phyloP scores from a whole-genome alignment of 805 yeast genomes.

The Suhomyces sp. region DNA sequence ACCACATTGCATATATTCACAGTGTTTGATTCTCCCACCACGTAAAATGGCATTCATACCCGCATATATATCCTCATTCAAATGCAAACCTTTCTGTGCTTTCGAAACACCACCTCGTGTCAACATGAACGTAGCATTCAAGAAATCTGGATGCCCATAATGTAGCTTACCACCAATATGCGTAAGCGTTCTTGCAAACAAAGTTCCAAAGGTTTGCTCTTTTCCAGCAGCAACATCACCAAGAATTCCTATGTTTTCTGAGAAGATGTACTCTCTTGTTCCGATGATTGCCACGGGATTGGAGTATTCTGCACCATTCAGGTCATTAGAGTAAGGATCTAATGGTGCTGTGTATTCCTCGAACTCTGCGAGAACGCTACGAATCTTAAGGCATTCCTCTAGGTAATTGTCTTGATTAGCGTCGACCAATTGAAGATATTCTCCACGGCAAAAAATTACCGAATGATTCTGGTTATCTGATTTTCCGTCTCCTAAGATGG shows the following conservation, averaged over 20 bases:
- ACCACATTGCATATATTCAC: conserved; percentile 83
- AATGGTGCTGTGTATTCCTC: conserved; percentile 47
- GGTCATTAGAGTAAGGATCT: conserved; percentile 11
- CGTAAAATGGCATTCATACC: conserved; percentile 78
- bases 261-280: conserved; percentile 79
- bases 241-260: conserved; percentile 76
- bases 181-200: conserved; percentile 79
- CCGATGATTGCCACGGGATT: conserved; percentile 81
- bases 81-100: conserved; percentile 78
- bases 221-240: conserved; percentile 90
- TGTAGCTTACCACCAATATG: conserved; percentile 81
- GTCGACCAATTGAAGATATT: conserved; percentile 75
- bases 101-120: conserved; percentile 87
- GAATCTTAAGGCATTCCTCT: conserved; percentile 77
- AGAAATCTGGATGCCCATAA: conserved; percentile 85
- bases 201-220: conserved; percentile 84
- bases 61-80: conserved; percentile 84
- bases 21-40: conserved; percentile 82
- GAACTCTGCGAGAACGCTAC: conserved; percentile 73
- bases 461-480: conserved; percentile 83
- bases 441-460: conserved; percentile 73
- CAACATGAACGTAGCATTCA: conserved; percentile 73
- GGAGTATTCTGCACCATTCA: conserved; percentile 18
- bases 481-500: conserved; percentile 82
- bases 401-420: conserved; percentile 83